Percentiles rank a stretch among this genome's conserved stretches.
Evolutionary conservation across 2,329 filamentous ascomycete genomes (phyloP).

Genomic region (Calonectria crousiana): DNA sequence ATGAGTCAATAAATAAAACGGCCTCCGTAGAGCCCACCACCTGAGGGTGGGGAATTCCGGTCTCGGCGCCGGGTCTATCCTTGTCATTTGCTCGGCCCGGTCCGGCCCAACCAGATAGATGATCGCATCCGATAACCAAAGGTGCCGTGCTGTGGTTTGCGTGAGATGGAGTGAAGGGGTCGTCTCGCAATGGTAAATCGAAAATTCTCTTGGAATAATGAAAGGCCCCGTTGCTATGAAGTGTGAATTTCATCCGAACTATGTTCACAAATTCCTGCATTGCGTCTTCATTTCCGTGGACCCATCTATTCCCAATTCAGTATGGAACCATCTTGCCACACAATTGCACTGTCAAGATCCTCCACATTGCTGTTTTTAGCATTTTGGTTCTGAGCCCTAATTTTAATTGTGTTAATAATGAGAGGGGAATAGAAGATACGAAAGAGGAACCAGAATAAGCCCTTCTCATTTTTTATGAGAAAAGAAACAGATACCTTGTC

Average conservation of each 20-base stretch:
- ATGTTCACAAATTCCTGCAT: not conserved
- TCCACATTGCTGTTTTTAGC: not conserved
- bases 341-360: not conserved
- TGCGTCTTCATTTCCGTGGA: not conserved
- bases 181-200: not conserved
- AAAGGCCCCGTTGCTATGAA: not conserved
- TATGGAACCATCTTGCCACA: not conserved
- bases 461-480: not conserved
- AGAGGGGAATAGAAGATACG: not conserved
- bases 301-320: not conserved
- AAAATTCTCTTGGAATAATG: not conserved
- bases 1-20: not conserved
- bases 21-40: not conserved
- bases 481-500: not conserved
- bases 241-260: not conserved
- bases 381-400: not conserved
- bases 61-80: conserved; percentile 28
- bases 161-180: not conserved
- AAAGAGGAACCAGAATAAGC: not conserved
- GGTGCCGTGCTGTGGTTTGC: not conserved
- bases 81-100: conserved; percentile 38
- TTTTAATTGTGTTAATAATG: not conserved
- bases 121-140: not conserved
- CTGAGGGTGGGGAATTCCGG: conserved; percentile 28
- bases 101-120: conserved; percentile 29